Base-by-base conservation (phyloP, 108 stramenopile species). In the Cyclotella distinguenda region DNA sequence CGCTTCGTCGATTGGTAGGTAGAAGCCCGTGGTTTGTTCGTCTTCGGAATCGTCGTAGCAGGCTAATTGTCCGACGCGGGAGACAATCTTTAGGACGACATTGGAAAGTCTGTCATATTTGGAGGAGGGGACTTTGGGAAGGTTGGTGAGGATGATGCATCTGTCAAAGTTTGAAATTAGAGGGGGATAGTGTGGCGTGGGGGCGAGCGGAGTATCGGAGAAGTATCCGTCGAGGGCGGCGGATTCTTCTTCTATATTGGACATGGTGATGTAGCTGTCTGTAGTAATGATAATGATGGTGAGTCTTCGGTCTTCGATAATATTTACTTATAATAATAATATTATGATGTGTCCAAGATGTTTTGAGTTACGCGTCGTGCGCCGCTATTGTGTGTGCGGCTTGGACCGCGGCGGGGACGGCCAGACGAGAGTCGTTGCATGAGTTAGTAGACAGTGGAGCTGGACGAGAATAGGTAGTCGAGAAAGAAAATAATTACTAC, bases 191-290 rank as follows among this genome's bases (percentile, higher is more conserved):
- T 81, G 55, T 27, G 89, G 89, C 52, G 85, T 19, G 11, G 85
- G 86, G 54, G 82, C 83, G 72, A 94, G 68, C 12, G 88, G 85
- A 25, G 85, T 62, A 60, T 94, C 93, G 57, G 74, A 78, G 57
- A 94, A 88, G 82, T 94, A 94, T 19, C 89, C 93, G 70, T 90
- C 89, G 55, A 90, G 81, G 48, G 78, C 74, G 51, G 79, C 86
- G 35, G 87, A 84, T 58, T 93, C 92, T 34, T 74, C 84, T 64
- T 64, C 63, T 1, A 64, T 22, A 21, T 11, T 21, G 5, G 46
- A 4, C 63, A 52, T 64, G 49, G 43, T 64, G 2, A 18, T 10
- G 49, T 27, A n/a, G n/a, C n/a, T n/a, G n/a, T n/a, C n/a, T n/a
- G n/a, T n/a, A n/a, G n/a, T n/a, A n/a, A n/a, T n/a, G n/a, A n/a